A percentile compares a stretch with the other conserved stretches of the same genome.
These are phyloP conservation scores for Magnolia kwangsiensis DNA, from an alignment of 164 flowering plant genomes.

Conservation along the genomic window DNA sequence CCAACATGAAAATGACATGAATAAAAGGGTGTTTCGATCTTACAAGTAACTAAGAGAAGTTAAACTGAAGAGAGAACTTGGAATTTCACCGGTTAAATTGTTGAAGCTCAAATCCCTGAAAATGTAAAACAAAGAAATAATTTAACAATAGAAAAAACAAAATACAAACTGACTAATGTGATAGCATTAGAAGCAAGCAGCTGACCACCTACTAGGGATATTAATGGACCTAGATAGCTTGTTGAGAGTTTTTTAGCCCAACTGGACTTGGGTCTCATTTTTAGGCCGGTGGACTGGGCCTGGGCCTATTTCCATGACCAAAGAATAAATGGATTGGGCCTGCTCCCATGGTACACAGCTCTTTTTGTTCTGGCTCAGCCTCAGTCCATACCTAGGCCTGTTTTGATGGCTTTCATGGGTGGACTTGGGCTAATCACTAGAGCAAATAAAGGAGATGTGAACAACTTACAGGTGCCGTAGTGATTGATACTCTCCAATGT, in stretches of 20 bases:
- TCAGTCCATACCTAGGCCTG: background rate
- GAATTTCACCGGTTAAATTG: constrained; percentile 14
- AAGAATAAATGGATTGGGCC: background rate
- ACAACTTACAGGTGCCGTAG: constrained; percentile 53
- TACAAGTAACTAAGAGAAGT: constrained; percentile 14
- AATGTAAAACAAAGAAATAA: background rate
- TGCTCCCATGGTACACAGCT: constrained; percentile 7
- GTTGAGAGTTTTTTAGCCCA: background rate
- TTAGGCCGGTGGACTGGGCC: too few species aligned
- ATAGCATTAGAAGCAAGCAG: background rate
- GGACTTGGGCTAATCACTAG: background rate
- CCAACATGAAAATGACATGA: background rate
- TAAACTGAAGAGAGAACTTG: constrained; percentile 12
- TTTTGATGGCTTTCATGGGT: background rate
- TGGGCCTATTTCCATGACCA: constrained; percentile 2
- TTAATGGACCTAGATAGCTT: background rate
- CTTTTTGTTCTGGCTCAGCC: constrained; percentile 5
- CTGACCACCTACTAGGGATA: background rate
- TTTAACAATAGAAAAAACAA: background rate
- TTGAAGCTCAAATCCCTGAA: constrained; percentile 23
- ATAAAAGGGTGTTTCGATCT: background rate
- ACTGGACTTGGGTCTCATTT: background rate
- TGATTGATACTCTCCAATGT: constrained; percentile 40
- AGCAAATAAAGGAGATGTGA: background rate
- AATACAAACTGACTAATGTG: background rate